phyloP scores from a whole-genome alignment of 2,329 filamentous ascomycete species.

The Cercospora sp. region DNA sequence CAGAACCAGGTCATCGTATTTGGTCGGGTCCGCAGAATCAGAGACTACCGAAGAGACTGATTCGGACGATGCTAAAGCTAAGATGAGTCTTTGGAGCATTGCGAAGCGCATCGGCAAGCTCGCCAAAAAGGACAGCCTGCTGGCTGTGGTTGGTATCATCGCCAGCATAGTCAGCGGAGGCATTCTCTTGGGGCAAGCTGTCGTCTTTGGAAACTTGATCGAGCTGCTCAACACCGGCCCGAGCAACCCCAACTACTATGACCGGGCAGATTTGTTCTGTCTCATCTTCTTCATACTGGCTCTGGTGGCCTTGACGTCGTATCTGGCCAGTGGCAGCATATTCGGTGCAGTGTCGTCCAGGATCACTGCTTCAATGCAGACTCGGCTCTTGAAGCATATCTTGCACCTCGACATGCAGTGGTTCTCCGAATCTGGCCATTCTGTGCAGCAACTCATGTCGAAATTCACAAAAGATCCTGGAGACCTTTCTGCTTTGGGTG shows the following conservation, averaged over 20 bases:
- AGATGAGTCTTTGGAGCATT: slow-evolving; percentile 20
- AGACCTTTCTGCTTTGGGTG: slow-evolving; percentile 51
- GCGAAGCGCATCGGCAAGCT: slow-evolving; percentile 22
- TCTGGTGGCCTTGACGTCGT: slow-evolving; percentile 50
- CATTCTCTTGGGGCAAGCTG: slow-evolving; percentile 60
- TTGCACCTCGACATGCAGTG: slow-evolving; percentile 57
- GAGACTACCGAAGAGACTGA: background rate
- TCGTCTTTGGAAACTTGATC: slow-evolving; percentile 58
- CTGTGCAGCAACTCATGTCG: slow-evolving; percentile 48
- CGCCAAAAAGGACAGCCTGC: slow-evolving; percentile 40
- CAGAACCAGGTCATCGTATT: slow-evolving; percentile 11
- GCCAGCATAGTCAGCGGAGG: slow-evolving; percentile 50
- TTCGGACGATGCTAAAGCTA: background rate
- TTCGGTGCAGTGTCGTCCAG: slow-evolving; percentile 53
- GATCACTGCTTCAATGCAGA: slow-evolving; percentile 47
- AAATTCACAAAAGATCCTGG: slow-evolving; percentile 52
- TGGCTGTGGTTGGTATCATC: slow-evolving; percentile 45
- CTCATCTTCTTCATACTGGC: slow-evolving; percentile 57
- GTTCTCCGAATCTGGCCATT: slow-evolving; percentile 48
- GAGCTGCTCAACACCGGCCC: slow-evolving; percentile 48
- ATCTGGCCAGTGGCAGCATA: slow-evolving; percentile 47
- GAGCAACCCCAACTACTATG: slow-evolving; percentile 25
- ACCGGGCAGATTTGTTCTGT: slow-evolving; percentile 44
- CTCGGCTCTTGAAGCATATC: slow-evolving; percentile 52
- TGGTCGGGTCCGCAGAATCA: background rate